A percentile compares a stretch with the other conserved stretches of the same genome.
Conservation (phyloP, 768 basidiomycete species). For the Termitomyces titanicus region DNA sequence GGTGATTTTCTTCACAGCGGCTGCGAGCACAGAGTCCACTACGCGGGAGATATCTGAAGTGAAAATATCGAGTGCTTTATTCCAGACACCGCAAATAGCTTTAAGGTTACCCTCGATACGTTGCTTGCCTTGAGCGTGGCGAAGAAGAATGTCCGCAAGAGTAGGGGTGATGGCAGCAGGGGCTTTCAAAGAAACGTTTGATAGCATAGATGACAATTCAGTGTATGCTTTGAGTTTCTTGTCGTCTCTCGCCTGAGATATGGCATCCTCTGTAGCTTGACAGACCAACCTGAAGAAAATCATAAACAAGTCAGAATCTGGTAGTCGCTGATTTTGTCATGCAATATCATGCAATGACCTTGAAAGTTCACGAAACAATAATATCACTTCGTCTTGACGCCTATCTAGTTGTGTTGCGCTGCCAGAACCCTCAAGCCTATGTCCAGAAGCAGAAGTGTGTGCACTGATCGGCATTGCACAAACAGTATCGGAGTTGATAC, state of each 20-base stretch:
- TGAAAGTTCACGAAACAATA: slow-evolving; percentile 39
- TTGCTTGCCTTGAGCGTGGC: slow-evolving; percentile 39
- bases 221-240: slow-evolving; percentile 46
- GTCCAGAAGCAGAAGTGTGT: not conserved
- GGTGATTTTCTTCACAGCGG: slow-evolving; percentile 28
- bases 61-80: slow-evolving; percentile 38
- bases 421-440: not conserved
- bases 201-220: slow-evolving; percentile 44
- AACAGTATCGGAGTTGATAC: not conserved
- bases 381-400: slow-evolving; percentile 21
- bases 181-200: slow-evolving; percentile 39
- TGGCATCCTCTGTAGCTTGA: slow-evolving; percentile 39
- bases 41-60: slow-evolving; percentile 35
- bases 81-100: slow-evolving; percentile 44
- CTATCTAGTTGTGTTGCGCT: not conserved
- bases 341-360: slow-evolving; percentile 26
- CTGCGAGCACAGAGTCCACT: slow-evolving; percentile 29
- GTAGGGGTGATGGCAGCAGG: slow-evolving; percentile 40
- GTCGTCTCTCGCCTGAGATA: slow-evolving; percentile 39
- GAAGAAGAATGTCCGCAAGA: slow-evolving; percentile 40
- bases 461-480: not conserved
- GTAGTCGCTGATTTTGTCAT: slow-evolving; percentile 3
- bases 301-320: not conserved
- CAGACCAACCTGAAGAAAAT: slow-evolving; percentile 36
- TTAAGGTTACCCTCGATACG: slow-evolving; percentile 34